Percentiles rank a stretch among this genome's conserved stretches.
Conservation (phyloP, 78 protist genomes). For the Planoprotostelium fungivorum region DNA sequence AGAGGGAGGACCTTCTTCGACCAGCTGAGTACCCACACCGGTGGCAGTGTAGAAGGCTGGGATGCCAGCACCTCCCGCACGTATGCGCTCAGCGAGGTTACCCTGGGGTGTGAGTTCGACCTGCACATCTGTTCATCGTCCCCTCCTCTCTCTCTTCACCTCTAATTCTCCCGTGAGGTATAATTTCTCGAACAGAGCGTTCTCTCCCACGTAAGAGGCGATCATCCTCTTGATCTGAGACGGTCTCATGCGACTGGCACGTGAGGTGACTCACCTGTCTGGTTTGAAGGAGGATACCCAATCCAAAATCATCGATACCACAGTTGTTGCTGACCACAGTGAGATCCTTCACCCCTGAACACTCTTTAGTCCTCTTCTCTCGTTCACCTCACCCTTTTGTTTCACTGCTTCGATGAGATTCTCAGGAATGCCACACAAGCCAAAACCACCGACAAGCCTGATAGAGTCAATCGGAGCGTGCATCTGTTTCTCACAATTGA, state of each 20-base stretch:
- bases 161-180: conserved; percentile 92
- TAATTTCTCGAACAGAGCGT: conserved; percentile 81
- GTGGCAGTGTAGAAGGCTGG: conserved; percentile 96
- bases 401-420: conserved; percentile 76
- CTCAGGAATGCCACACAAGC: conserved; percentile 90
- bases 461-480: background rate
- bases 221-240: conserved; percentile 79
- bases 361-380: background rate
- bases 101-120: conserved; percentile 96
- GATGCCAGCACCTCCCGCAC: conserved; percentile 98
- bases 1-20: conserved; percentile 56
- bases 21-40: conserved; percentile 83
- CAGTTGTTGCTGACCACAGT: conserved; percentile 88
- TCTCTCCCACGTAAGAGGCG: conserved; percentile 96
- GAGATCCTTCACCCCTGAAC: conserved; percentile 56
- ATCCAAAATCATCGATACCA: conserved; percentile 90
- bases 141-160: background rate
- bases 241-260: background rate
- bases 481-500: conserved; percentile 27
- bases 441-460: conserved; percentile 89
- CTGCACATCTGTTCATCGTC: conserved; percentile 16
- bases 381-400: conserved; percentile 9
- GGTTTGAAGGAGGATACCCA: conserved; percentile 81
- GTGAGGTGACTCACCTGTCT: too few relatives aligned
- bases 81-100: conserved; percentile 93